Conservation (phyloP, 2,329 filamentous ascomycete genomes). For the Calonectria pseudoreteaudii region DNA sequence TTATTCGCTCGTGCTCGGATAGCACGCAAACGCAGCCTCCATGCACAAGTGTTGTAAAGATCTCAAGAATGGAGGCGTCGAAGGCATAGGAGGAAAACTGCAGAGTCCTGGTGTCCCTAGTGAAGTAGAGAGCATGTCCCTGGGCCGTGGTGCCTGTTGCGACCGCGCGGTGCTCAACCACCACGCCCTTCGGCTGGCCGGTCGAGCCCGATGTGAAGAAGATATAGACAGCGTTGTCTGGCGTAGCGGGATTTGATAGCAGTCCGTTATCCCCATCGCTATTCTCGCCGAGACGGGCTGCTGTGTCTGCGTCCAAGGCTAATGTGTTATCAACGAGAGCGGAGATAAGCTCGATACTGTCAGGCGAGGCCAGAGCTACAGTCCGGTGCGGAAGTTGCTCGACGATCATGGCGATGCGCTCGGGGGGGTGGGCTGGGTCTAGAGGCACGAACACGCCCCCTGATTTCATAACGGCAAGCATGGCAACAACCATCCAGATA, state of each 20-base stretch:
- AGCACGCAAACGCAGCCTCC: conserved; percentile 40
- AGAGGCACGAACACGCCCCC: conserved; percentile 47
- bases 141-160: conserved; percentile 12
- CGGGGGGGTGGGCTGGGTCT: conserved; percentile 47
- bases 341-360: not conserved
- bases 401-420: not conserved
- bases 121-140: not conserved
- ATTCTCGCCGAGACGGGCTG: not conserved
- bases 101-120: not conserved
- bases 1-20: conserved; percentile 30
- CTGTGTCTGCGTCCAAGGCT: not conserved
- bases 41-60: conserved; percentile 29
- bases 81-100: conserved; percentile 39
- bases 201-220: conserved; percentile 32
- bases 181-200: conserved; percentile 28
- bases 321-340: not conserved
- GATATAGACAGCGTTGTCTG: conserved; percentile 6
- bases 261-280: too few species aligned
- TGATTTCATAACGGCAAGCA: conserved; percentile 50
- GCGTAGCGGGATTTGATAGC: not conserved
- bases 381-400: not conserved
- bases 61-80: conserved; percentile 36
- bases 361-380: not conserved
- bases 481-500: conserved; percentile 36
- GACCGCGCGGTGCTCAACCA: conserved; percentile 20